Evolutionary conservation across 106 monocot species (phyloP).

Genomic region (Apostasia shenzhenica): DNA sequence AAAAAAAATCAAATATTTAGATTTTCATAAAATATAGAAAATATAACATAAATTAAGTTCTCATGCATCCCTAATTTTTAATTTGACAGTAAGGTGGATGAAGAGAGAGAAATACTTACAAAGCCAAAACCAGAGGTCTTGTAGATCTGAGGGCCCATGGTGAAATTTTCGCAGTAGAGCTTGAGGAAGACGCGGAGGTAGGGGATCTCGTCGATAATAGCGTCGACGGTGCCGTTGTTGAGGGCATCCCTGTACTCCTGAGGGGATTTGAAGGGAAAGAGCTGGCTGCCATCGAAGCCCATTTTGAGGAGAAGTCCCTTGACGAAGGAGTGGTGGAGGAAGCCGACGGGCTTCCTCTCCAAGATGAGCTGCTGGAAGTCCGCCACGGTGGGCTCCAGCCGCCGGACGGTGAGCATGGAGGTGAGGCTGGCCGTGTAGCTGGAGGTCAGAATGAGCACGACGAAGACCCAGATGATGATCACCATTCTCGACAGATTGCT

Average conservation of each 20-base stretch:
- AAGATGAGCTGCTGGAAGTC: conserved; percentile 13
- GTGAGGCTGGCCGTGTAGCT: conserved; percentile 43
- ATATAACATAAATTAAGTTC: not conserved
- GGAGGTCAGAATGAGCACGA: conserved; percentile 26
- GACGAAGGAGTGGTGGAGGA: conserved; percentile 11
- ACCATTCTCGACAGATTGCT: conserved; percentile 19
- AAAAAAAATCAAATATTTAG: not conserved
- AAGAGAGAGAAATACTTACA: conserved; percentile 5
- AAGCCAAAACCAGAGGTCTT: conserved; percentile 22
- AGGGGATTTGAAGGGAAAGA: conserved; percentile 10
- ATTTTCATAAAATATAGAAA: not conserved
- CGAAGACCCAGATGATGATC: conserved; percentile 34
- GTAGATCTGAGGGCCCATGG: conserved; percentile 11
- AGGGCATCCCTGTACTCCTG: conserved; percentile 14
- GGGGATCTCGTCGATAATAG: conserved; percentile 18
- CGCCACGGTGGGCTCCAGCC: conserved; percentile 8
- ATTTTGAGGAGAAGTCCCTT: conserved; percentile 6
- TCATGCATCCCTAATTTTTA: not conserved
- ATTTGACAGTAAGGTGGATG: not conserved
- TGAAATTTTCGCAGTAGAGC: conserved; percentile 17
- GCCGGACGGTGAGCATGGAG: conserved; percentile 35
- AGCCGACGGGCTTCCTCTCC: conserved; percentile 3
- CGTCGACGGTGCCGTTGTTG: conserved; percentile 11
- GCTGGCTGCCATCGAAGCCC: conserved; percentile 8
- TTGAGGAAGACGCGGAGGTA: conserved; percentile 24